Base-by-base conservation (phyloP, 1,284 basidiomycete genomes). In the Fomitopsis betulina region DNA sequence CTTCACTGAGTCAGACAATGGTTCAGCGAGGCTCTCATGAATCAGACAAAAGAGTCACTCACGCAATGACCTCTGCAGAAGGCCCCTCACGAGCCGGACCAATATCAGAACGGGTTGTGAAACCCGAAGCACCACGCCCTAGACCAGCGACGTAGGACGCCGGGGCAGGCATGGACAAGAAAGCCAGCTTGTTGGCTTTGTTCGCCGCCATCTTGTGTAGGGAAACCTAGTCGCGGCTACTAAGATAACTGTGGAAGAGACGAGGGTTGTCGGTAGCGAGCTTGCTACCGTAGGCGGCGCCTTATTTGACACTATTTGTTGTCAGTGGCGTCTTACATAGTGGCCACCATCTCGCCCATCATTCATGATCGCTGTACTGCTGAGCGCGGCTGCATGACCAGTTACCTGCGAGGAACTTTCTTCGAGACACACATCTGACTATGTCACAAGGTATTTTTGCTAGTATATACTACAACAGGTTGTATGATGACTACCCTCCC, bases 51-150 rank as follows among this genome's bases (percentile, higher is more conserved):
- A n/a, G 1, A 21, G 25, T 45, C 12, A 83, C 84, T 62, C 66
- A 91, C 88, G 93, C 93, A 50, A 96, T 79, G 1, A 86, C 85
- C 73, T 96, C 94, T 30, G 93, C 93, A 15, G 91, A 91, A 0
- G 94, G 93, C 0, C 93, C 94, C 71, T 97, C 95, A 72, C 97
- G 83, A 4, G 96, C 96, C 51, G 96, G 97, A 72, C 96, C 96
- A 64, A 99, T 99, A 85, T 99, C 96, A 51, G 95, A 97, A 55
- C 96, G 91, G 8, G 96, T 99, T 0, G 96, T 99, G 76, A 99
- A 99, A 60, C 96, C 97, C 54, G 95, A 97, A 54, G 96, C 96
- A 74, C 92, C 95, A 81, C 94, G 86, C 76, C 95, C 94, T 42
- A 97, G 87, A 89, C 95, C 94, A 65, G 95, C 95, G 53, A 97